Evolutionary conservation across 2,329 filamentous ascomycete genomes (phyloP).

Genomic region (Fusarium fujikuroi): DNA sequence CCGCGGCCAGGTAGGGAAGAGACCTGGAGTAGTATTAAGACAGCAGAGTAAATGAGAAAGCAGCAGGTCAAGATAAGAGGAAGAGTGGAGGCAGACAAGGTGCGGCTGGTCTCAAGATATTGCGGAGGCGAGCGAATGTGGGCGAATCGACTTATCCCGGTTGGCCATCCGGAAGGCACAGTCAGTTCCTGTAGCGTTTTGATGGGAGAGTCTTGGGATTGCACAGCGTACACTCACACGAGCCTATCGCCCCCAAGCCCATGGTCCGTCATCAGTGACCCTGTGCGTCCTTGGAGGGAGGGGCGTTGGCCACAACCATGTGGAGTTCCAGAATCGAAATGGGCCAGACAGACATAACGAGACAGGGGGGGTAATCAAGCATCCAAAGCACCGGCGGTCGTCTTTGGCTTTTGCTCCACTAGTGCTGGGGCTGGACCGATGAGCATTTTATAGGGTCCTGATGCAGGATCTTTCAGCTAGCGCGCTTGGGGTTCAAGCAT

Average conservation of each 20-base stretch:
- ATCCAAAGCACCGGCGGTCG: slow-evolving; percentile 20
- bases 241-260: slow-evolving; percentile 35
- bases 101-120: slow-evolving; percentile 46
- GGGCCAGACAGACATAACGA: slow-evolving; percentile 25
- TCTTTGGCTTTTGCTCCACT: slow-evolving; percentile 31
- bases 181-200: slow-evolving; percentile 24
- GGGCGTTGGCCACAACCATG: slow-evolving; percentile 35
- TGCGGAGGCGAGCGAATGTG: slow-evolving; percentile 44
- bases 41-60: slow-evolving; percentile 24
- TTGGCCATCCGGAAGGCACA: slow-evolving; percentile 37
- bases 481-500: slow-evolving; percentile 15
- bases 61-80: slow-evolving; percentile 35
- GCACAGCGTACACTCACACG: slow-evolving; percentile 19
- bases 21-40: slow-evolving; percentile 26
- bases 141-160: slow-evolving; percentile 41
- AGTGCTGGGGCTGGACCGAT: slow-evolving; percentile 23
- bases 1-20: neutral
- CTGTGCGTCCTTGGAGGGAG: slow-evolving; percentile 34
- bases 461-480: slow-evolving; percentile 34
- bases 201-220: slow-evolving; percentile 34
- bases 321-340: slow-evolving; percentile 37
- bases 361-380: slow-evolving; percentile 17
- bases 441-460: slow-evolving; percentile 22
- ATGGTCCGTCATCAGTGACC: slow-evolving; percentile 35
- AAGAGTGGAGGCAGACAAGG: slow-evolving; percentile 42